These are phyloP conservation scores for Wickerhamiella siamensis DNA, from an alignment of 805 yeast species.

Conservation along the genomic window DNA sequence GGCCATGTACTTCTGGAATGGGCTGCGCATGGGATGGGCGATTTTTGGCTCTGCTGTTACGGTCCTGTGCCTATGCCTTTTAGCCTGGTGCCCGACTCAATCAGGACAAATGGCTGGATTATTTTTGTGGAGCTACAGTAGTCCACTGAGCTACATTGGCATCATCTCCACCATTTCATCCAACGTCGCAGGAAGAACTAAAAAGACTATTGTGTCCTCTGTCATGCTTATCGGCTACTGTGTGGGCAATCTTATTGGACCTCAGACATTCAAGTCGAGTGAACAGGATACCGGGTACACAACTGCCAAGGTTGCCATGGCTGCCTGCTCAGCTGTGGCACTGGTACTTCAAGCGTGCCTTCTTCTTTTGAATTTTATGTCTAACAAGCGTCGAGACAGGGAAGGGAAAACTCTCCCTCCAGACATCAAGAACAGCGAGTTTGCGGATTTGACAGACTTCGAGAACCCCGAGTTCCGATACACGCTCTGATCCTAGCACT, in stretches of 20 bases:
- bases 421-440: conserved; percentile 25
- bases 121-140: conserved; percentile 22
- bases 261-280: conserved; percentile 45
- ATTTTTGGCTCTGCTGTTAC: conserved; percentile 37
- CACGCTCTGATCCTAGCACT: no score
- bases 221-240: conserved; percentile 50
- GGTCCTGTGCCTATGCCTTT: conserved; percentile 30
- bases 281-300: conserved; percentile 41
- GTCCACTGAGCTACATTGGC: conserved; percentile 20
- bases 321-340: conserved; percentile 33
- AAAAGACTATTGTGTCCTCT: conserved; percentile 47
- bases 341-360: conserved; percentile 27
- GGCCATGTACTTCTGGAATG: conserved; percentile 6
- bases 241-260: conserved; percentile 57
- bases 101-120: conserved; percentile 31
- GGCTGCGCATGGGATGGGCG: conserved; percentile 23
- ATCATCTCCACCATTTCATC: conserved; percentile 22
- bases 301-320: conserved; percentile 44
- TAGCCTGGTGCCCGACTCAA: conserved; percentile 30
- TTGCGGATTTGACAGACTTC: conserved; percentile 38
- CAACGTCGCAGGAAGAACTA: conserved; percentile 59
- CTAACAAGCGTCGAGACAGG: conserved; percentile 29
- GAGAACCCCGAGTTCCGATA: conserved; percentile 42
- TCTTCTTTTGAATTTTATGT: conserved; percentile 22
- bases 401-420: conserved; percentile 11